Conservation (phyloP, 2,329 filamentous ascomycete genomes). For the Erysiphe pulchra region DNA sequence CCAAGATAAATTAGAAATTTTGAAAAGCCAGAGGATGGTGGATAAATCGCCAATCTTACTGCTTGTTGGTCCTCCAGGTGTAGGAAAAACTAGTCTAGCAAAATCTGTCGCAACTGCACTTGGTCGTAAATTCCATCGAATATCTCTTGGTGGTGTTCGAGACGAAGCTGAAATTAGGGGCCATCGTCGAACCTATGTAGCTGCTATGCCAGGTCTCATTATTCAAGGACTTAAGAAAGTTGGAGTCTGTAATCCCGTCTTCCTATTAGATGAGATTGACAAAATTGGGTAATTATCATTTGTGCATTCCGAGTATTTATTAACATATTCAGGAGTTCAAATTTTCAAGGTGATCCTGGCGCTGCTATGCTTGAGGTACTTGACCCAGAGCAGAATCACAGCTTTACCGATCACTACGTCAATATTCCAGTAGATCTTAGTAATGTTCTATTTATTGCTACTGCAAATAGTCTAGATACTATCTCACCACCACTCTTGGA, state of each 20-base stretch:
- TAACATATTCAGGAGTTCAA: slow-evolving; percentile 30
- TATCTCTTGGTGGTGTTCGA: slow-evolving; percentile 81
- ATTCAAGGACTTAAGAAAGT: slow-evolving; percentile 89
- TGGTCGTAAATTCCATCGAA: slow-evolving; percentile 86
- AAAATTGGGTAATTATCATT: slow-evolving; percentile 36
- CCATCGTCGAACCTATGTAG: slow-evolving; percentile 85
- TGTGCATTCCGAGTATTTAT: background rate
- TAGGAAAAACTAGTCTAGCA: slow-evolving; percentile 86
- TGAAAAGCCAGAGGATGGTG: slow-evolving; percentile 61
- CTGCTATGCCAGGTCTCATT: slow-evolving; percentile 92
- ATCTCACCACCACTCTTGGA: slow-evolving; percentile 86
- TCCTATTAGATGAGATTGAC: slow-evolving; percentile 92
- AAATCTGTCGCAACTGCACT: slow-evolving; percentile 80
- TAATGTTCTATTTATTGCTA: slow-evolving; percentile 93
- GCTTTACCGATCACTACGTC: slow-evolving; percentile 88
- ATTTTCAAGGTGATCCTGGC: slow-evolving; percentile 83
- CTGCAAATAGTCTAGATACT: slow-evolving; percentile 80
- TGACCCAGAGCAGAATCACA: slow-evolving; percentile 89
- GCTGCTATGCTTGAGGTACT: slow-evolving; percentile 96
- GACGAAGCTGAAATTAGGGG: slow-evolving; percentile 95
- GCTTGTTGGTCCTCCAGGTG: slow-evolving; percentile 76
- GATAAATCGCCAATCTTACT: slow-evolving; percentile 94
- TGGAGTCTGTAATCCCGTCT: slow-evolving; percentile 81
- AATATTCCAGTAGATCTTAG: slow-evolving; percentile 87
- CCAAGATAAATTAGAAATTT: slow-evolving; percentile 36